Base-by-base conservation (phyloP, 371 early-diverging fungal genomes). In the Circinella minor region DNA sequence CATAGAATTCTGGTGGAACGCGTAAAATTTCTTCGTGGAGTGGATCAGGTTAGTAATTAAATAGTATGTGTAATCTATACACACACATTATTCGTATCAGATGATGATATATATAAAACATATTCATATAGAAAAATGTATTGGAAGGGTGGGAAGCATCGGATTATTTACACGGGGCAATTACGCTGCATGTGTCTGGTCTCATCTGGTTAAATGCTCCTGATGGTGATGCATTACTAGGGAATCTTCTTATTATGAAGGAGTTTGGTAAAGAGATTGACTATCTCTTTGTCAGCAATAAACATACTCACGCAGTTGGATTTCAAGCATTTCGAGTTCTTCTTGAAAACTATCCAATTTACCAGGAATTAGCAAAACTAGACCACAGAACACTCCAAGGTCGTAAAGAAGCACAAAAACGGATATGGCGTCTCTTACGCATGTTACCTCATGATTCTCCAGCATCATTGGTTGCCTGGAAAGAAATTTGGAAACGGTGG, bases 401-500 rank as follows among this genome's bases (percentile, higher is more conserved):
- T 15, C 83, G 88, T 18, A 84, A 89, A 63, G 91, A 89, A 3
- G 88, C 90, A 67, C 94, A 95, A 71, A 90, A 92, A 71, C 86
- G 90, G 3, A 83, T 93, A 36, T 86, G 94, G 20, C 86, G 84
- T 51, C 71, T 92, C 5, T 74, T 95, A 37, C 84, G 93, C 8
- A 80, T 84, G 63, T 81, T 90, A 59, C 79, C 82, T 20, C 81
- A 80, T 36, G 90, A 89, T 7, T 91, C 93, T 0, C 85, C 89
- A 9, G 93, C 93, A n/a, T 90, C 89, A 71, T 74, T 93, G 61
- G 90, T 88, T 3, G 94, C 92, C 6, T 94, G 94, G 92, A 93
- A 93, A 73, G 94, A 95, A 68, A 87, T 91, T 2, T 94, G 91
- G 74, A 84, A 85, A 59, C 81, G 92, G 27, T 95, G 95, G 94